Evolutionary conservation across 140 eudicot genomes (phyloP).

Genomic region (Stevia rebaudiana): DNA sequence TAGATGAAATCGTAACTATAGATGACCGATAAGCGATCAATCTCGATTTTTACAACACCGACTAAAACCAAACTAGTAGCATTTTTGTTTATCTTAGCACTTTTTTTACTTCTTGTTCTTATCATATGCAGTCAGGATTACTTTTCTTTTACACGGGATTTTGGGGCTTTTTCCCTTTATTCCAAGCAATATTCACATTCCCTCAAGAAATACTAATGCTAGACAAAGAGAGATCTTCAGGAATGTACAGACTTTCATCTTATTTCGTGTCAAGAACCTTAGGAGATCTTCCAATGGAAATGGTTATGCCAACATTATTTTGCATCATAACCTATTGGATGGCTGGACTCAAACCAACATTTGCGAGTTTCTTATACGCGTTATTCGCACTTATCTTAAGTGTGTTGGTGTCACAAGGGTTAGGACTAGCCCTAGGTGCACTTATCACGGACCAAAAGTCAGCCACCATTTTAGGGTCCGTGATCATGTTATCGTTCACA

Average conservation of each 20-base stretch:
- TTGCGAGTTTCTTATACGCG: slow-evolving; percentile 40
- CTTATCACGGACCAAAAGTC: slow-evolving; percentile 58
- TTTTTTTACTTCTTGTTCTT: background rate
- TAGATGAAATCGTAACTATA: too few species aligned
- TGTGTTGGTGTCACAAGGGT: slow-evolving; percentile 71
- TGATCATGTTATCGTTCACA: slow-evolving; percentile 56
- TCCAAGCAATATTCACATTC: slow-evolving; percentile 72
- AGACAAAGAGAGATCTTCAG: slow-evolving; percentile 68
- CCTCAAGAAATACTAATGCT: slow-evolving; percentile 75
- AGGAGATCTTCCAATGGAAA: slow-evolving; percentile 84
- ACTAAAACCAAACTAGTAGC: too few species aligned
- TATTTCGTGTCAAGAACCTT: slow-evolving; percentile 63
- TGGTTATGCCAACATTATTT: slow-evolving; percentile 62
- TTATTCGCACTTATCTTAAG: slow-evolving; percentile 37
- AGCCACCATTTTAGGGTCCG: slow-evolving; percentile 65
- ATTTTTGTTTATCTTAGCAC: too few species aligned
- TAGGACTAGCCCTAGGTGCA: slow-evolving; percentile 87
- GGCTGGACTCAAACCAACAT: slow-evolving; percentile 59
- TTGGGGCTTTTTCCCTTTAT: slow-evolving; percentile 68
- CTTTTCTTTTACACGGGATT: slow-evolving; percentile 60
- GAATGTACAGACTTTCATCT: slow-evolving; percentile 83
- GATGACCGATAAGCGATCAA: too few species aligned
- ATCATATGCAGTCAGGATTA: slow-evolving; percentile 54
- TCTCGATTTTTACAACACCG: too few species aligned
- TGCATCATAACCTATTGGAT: slow-evolving; percentile 67